phyloP scores from a whole-genome alignment of 1,284 basidiomycete species.

The Ceratobasidium sp. region DNA sequence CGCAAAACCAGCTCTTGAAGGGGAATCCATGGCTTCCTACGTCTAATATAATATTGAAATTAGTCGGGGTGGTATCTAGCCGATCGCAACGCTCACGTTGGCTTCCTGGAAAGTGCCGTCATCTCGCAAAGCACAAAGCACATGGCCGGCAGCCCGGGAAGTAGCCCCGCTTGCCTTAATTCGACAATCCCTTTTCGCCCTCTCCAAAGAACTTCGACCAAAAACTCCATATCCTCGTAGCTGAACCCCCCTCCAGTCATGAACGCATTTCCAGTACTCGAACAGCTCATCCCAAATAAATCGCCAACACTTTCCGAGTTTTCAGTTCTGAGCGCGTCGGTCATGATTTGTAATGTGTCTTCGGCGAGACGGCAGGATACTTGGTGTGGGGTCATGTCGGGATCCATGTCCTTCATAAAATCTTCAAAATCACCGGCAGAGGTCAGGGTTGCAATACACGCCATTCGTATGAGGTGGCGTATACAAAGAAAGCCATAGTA shows the following conservation, averaged over 20 bases:
- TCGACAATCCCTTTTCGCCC: background rate
- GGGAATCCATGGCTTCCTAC: background rate
- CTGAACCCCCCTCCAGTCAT: background rate
- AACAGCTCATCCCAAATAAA: background rate
- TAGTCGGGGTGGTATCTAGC: background rate
- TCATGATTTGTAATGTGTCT: background rate
- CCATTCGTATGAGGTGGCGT: background rate
- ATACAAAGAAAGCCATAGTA: conserved; percentile 17
- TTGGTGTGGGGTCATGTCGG: background rate
- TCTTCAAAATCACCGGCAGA: background rate
- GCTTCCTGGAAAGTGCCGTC: background rate
- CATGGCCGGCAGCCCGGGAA: conserved; percentile 1
- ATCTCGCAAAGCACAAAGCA: conserved; percentile 8
- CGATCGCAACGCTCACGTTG: background rate
- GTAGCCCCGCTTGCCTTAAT: background rate
- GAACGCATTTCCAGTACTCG: background rate
- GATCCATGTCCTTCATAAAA: background rate
- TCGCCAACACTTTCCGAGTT: background rate
- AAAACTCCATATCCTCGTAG: conserved; percentile 4
- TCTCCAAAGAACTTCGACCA: conserved; percentile 11
- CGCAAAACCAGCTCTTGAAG: conserved; percentile 3
- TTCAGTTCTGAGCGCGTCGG: background rate
- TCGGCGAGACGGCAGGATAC: background rate
- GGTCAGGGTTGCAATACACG: conserved; percentile 1
- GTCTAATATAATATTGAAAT: background rate